These are phyloP conservation scores for Austroboletus niveus DNA, from an alignment of 1,284 basidiomycete genomes.

Conservation along the genomic window DNA sequence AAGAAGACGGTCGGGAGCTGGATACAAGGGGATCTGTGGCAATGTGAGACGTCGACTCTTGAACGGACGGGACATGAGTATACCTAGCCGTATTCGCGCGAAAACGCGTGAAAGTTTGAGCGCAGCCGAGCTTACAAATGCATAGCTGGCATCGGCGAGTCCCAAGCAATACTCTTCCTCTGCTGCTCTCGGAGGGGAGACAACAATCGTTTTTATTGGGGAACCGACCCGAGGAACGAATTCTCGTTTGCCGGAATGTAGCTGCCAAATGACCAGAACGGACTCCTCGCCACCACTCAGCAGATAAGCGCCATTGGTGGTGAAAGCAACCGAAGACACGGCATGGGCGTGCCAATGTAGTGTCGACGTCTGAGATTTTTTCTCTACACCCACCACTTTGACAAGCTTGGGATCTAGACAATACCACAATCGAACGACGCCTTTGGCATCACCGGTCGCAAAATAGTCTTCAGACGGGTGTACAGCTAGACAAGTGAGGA, in stretches of 20 bases:
- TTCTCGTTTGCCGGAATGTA: constrained; percentile 82
- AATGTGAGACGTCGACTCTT: constrained; percentile 7
- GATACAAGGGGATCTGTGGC: constrained; percentile 46
- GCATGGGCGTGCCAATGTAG: constrained; percentile 98
- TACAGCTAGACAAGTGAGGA: constrained; percentile 84
- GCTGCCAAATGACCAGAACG: constrained; percentile 94
- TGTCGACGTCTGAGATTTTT: constrained; percentile 78
- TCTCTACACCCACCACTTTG: constrained; percentile 59
- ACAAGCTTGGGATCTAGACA: constrained; percentile 68
- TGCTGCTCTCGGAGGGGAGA: constrained; percentile 43
- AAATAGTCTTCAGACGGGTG: constrained; percentile 93
- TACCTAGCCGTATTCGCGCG: constrained; percentile 77
- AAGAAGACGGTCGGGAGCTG: constrained; percentile 39
- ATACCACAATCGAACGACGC: constrained; percentile 90
- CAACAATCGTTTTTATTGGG: constrained; percentile 74
- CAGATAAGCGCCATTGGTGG: constrained; percentile 88
- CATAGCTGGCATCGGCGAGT: constrained; percentile 80
- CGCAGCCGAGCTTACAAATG: constrained; percentile 73
- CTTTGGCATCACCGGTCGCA: constrained; percentile 88
- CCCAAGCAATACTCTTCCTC: constrained; percentile 89
- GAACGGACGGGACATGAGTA: constrained; percentile 20
- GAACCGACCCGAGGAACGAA: constrained; percentile 93
- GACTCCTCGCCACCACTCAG: constrained; percentile 96
- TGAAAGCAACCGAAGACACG: constrained; percentile 88
- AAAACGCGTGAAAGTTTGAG: constrained; percentile 76